Percentiles rank a stretch among this genome's conserved stretches.
phyloP scores from a whole-genome alignment of 2,329 filamentous ascomycete genomes.

The Fusarium sp. region DNA sequence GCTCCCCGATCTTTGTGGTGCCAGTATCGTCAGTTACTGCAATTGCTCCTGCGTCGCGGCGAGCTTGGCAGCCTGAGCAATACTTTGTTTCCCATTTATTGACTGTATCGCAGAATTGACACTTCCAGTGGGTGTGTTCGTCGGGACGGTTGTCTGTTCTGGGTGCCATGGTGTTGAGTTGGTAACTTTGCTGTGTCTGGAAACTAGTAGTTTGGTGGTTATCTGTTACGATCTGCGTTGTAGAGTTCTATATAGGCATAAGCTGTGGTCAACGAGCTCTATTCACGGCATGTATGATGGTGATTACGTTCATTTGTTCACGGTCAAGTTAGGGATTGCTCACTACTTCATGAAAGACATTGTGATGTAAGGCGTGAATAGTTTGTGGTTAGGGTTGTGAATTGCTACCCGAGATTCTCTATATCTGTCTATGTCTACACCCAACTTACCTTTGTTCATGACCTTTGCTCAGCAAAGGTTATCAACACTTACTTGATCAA shows the following conservation, averaged over 20 bases:
- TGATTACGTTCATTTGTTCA: too few relatives aligned
- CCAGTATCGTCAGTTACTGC: not conserved
- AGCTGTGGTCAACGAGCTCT: too few relatives aligned
- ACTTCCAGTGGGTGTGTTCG: not conserved
- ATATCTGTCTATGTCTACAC: too few relatives aligned
- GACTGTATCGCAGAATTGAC: not conserved
- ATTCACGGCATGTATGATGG: too few relatives aligned
- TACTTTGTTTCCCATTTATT: not conserved
- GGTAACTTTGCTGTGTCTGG: too few relatives aligned
- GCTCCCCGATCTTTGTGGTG: not conserved
- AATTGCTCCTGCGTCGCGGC: accelerated
- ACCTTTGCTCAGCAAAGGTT: too few relatives aligned
- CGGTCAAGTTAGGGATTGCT: accelerated
- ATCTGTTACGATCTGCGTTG: too few relatives aligned
- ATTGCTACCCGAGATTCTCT: not conserved
- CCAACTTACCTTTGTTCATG: too few relatives aligned
- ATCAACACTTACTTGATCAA: not conserved
- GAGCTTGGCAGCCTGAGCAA: not conserved
- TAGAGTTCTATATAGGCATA: too few relatives aligned
- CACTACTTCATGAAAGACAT: accelerated
- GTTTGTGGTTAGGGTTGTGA: not conserved
- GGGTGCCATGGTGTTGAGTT: not conserved
- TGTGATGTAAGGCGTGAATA: too few relatives aligned
- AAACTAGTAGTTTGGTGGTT: too few relatives aligned
- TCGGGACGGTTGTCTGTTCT: not conserved